Evolutionary conservation across 371 early-diverging fungal species (phyloP).

Genomic region (Entomophthora muscae): DNA sequence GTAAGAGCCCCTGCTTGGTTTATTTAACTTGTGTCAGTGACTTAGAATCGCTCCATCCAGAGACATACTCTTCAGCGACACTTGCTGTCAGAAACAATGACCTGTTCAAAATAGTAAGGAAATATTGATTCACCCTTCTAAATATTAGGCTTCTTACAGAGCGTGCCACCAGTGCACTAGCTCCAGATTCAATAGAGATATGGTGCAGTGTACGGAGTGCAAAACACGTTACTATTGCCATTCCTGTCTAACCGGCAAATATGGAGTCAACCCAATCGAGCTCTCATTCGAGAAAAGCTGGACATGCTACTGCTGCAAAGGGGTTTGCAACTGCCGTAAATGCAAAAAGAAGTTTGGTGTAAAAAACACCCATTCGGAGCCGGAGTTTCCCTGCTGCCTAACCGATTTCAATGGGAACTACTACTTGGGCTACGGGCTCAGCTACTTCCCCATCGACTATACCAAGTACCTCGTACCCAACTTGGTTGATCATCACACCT

Average conservation of each 20-base stretch:
- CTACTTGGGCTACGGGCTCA: background rate
- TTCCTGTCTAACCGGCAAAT: background rate
- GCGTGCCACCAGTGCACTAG: background rate
- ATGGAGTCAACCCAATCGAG: background rate
- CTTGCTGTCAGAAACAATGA: background rate
- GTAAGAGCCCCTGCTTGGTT: background rate
- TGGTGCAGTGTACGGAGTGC: background rate
- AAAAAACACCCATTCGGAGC: background rate
- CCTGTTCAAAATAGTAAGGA: background rate
- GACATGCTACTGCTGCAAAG: background rate
- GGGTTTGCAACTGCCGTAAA: background rate
- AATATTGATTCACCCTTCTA: background rate
- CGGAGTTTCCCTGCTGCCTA: background rate
- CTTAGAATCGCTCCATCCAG: background rate
- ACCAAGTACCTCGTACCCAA: background rate
- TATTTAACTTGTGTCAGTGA: background rate
- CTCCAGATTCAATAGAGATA: background rate
- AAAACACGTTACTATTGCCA: background rate
- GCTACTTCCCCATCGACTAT: background rate
- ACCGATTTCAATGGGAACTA: background rate
- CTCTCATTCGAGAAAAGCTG: background rate
- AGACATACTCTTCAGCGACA: background rate
- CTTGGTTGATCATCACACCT: background rate
- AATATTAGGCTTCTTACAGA: background rate
- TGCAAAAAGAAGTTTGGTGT: background rate